Evolutionary conservation across 768 basidiomycete species (phyloP).

Genomic region (Boletus subparvulus): DNA sequence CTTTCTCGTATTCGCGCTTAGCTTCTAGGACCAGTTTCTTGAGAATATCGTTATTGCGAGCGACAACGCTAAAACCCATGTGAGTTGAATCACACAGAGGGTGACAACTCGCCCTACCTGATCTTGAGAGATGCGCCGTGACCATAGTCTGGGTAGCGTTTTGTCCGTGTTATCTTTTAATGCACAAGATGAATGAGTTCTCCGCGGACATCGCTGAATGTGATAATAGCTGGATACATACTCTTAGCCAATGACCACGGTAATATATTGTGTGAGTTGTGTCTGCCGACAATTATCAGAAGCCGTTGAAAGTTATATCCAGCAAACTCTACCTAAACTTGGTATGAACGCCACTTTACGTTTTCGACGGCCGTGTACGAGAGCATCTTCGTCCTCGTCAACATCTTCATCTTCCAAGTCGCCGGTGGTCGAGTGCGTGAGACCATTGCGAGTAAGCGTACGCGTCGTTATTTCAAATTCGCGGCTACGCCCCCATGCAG

Average conservation of each 20-base stretch:
- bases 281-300: slow-evolving; percentile 44
- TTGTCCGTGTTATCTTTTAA: slow-evolving; percentile 73
- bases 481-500: slow-evolving; percentile 83
- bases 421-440: slow-evolving; percentile 68
- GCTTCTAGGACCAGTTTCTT: slow-evolving; percentile 86
- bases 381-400: slow-evolving; percentile 51
- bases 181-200: slow-evolving; percentile 17
- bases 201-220: slow-evolving; percentile 15
- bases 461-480: slow-evolving; percentile 91
- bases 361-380: slow-evolving; percentile 69
- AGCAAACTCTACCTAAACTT: slow-evolving; percentile 60
- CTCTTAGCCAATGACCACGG: slow-evolving; percentile 84
- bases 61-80: slow-evolving; percentile 61
- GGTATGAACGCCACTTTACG: slow-evolving; percentile 85
- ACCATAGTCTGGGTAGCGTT: slow-evolving; percentile 75
- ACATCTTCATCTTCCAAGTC: slow-evolving; percentile 81
- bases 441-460: slow-evolving; percentile 58
- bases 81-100: slow-evolving; percentile 19
- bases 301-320: slow-evolving; percentile 8
- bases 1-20: slow-evolving; percentile 87
- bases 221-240: slow-evolving; percentile 36
- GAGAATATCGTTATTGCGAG: slow-evolving; percentile 83
- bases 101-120: slow-evolving; percentile 46
- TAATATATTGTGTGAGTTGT: slow-evolving; percentile 90
- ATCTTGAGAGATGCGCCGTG: slow-evolving; percentile 75